These are phyloP conservation scores for Hericium erinaceus DNA, from an alignment of 768 basidiomycete genomes.

Conservation along the genomic window DNA sequence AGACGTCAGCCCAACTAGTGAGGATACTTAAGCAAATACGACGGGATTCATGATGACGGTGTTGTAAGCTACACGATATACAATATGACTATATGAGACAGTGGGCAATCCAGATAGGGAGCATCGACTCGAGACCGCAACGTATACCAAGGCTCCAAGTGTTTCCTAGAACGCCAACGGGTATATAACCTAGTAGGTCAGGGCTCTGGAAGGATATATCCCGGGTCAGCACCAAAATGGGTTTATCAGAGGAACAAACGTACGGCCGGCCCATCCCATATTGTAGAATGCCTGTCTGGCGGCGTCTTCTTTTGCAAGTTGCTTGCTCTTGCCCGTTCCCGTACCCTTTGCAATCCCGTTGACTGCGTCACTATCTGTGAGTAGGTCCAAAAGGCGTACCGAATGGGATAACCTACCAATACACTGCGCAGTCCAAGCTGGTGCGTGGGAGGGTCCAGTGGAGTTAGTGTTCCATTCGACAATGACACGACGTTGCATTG, in stretches of 20 bases:
- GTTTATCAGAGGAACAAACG: not conserved
- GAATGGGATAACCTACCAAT: constrained; percentile 36
- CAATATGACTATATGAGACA: too few species aligned
- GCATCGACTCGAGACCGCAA: too few species aligned
- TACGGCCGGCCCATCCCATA: constrained; percentile 54
- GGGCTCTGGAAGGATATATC: too few species aligned
- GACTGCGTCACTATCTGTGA: constrained; percentile 29
- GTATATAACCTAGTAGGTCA: too few species aligned
- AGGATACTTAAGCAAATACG: too few species aligned
- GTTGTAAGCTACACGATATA: too few species aligned
- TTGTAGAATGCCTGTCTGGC: constrained; percentile 61
- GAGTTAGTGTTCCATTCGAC: constrained; percentile 55
- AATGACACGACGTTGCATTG: constrained; percentile 51
- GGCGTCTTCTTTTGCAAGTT: constrained; percentile 71
- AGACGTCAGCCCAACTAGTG: too few species aligned
- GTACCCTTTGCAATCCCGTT: constrained; percentile 61
- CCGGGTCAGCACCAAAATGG: not conserved
- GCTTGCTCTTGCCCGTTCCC: constrained; percentile 61
- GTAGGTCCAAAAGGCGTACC: not conserved
- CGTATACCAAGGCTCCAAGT: too few species aligned
- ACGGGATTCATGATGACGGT: too few species aligned
- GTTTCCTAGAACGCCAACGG: too few species aligned
- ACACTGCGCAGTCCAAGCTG: constrained; percentile 58
- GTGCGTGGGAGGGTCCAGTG: constrained; percentile 58
- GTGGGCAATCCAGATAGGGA: too few species aligned